phyloP scores from a whole-genome alignment of 768 basidiomycete genomes.

The Neoboletus subvelutipes region DNA sequence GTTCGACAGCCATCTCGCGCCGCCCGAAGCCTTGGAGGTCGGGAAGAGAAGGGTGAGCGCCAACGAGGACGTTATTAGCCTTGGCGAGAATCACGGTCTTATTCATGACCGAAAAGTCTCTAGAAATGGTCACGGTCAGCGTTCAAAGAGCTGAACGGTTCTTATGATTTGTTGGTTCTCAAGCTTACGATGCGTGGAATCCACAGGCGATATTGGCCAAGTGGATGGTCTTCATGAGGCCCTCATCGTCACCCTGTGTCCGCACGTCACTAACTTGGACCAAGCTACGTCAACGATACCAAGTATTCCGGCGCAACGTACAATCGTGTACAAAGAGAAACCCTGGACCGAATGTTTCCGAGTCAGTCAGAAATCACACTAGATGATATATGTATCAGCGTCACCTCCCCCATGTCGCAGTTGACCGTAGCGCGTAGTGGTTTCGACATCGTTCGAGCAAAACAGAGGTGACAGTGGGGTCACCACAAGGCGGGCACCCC shows the following conservation, averaged over 20 bases:
- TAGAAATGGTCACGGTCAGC: conserved; percentile 17
- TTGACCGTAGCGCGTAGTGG: conserved; percentile 45
- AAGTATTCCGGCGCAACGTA: conserved; percentile 16
- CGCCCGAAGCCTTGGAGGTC: conserved; percentile 64
- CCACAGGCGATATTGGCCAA: conserved; percentile 67
- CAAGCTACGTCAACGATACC: neutral
- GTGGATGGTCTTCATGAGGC: conserved; percentile 55
- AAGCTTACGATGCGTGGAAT: conserved; percentile 58
- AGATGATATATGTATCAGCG: neutral
- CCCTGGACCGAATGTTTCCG: conserved; percentile 35
- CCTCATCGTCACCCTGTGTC: conserved; percentile 49
- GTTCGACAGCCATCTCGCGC: conserved; percentile 60
- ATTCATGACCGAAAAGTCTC: conserved; percentile 67
- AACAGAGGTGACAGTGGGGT: neutral
- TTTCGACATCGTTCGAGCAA: conserved; percentile 16
- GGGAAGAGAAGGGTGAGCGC: conserved; percentile 66
- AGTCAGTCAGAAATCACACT: conserved; percentile 3
- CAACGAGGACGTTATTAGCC: conserved; percentile 52
- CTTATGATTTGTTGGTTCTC: neutral
- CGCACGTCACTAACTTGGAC: neutral
- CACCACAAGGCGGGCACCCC: neutral
- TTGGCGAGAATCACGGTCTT: conserved; percentile 60
- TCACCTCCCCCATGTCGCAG: conserved; percentile 58
- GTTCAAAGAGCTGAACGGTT: too few relatives aligned
- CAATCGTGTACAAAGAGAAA: conserved; percentile 50